phyloP scores from a whole-genome alignment of 305 asterid species.

The Fraxinus greggii region DNA sequence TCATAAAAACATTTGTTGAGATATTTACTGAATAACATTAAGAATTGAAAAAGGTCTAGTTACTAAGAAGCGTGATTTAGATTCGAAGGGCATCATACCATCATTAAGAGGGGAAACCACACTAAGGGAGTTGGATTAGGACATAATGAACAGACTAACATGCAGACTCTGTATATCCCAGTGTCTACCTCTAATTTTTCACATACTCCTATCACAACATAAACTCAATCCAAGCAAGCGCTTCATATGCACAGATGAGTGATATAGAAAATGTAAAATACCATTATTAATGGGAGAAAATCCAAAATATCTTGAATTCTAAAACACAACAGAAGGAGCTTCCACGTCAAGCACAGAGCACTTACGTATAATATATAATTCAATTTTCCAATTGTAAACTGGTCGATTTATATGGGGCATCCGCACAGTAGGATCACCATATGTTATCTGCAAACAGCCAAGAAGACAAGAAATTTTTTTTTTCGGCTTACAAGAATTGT shows the following conservation, averaged over 20 bases:
- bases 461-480: conserved; percentile 14
- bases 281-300: background rate
- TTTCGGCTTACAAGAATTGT: conserved; percentile 20
- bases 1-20: background rate
- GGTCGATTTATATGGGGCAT: conserved; percentile 73
- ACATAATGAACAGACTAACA: background rate
- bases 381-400: conserved; percentile 79
- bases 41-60: background rate
- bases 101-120: background rate
- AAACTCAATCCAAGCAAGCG: background rate
- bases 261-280: background rate
- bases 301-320: background rate
- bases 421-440: conserved; percentile 90
- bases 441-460: conserved; percentile 71
- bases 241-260: background rate
- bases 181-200: background rate
- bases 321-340: conserved; percentile 5
- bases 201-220: background rate
- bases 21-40: background rate
- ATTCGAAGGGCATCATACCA: background rate
- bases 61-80: background rate
- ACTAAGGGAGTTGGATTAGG: background rate
- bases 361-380: conserved; percentile 83
- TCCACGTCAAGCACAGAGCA: conserved; percentile 10
- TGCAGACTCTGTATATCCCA: background rate